Base-by-base conservation (phyloP, 352 stramenopile genomes). In the Pythium aquatile region DNA sequence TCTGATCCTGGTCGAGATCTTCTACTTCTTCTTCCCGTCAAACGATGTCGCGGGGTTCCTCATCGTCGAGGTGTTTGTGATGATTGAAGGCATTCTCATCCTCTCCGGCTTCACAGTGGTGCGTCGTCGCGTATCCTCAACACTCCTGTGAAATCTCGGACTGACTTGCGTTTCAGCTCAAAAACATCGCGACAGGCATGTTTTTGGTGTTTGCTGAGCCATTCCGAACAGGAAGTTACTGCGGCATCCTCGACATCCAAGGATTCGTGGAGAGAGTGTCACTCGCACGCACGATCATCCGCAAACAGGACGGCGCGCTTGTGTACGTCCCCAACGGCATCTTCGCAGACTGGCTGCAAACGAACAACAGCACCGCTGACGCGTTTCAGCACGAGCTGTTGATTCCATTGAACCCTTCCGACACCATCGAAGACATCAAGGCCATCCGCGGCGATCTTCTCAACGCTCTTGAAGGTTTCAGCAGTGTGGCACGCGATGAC, bases 191-290 rank as follows among this genome's bases (percentile, higher is more conserved):
- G 10, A 91, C 75, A 0, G 86, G 86, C 2, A 75, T 95, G 26
- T 95, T 93, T 52, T 74, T 95, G 26, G 90, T 93, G 62, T 95
- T 91, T 61, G 81, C 84, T 13, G 86, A 95, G 64, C 86, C 86
- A 0, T 92, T 95, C 46, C 79, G 82, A 26, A 90, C 79, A 0
- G 84, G 84, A 2, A 92, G 81, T 52, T 70, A 83, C 52, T 88
- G 85, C 54, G 66, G 75, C 37, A 75, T 93, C 29, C 70, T 73
- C 8, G 49, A 69, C 5, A 62, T 90, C 26, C 40, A 75, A 14
- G 86, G 86, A 2, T 85, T 86, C 61, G 87, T 95, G 16, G 86
- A 95, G 44, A 70, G 75, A 40, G 83, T 95, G 24, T 93, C 86
- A 40, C 79, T 95, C 28, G 77, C 83, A 3, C 75, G 81, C 10